Conservation (phyloP, 2,329 filamentous ascomycete genomes). For the Neocatenulostroma microsporum region DNA sequence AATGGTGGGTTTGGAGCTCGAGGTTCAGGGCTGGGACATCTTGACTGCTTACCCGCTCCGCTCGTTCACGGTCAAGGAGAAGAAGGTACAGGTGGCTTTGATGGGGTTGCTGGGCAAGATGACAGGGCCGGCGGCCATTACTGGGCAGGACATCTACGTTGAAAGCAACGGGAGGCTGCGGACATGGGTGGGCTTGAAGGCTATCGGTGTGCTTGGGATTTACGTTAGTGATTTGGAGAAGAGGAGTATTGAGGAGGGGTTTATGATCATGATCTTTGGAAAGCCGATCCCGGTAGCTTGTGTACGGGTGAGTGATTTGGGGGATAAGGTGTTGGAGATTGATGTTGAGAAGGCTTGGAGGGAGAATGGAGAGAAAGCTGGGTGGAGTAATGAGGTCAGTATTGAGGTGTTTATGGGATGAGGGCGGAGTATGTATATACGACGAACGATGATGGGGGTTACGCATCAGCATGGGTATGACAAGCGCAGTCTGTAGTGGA, state of each 20-base stretch:
- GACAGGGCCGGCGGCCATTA: constrained; percentile 74
- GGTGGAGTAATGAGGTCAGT: constrained; percentile 74
- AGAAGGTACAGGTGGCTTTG: constrained; percentile 52
- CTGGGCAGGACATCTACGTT: constrained; percentile 53
- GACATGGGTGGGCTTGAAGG: constrained; percentile 66
- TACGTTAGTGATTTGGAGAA: constrained; percentile 64
- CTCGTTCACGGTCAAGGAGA: constrained; percentile 41
- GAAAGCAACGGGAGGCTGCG: constrained; percentile 54
- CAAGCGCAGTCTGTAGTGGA: no score
- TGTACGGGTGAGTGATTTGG: constrained; percentile 37
- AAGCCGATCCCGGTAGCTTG: constrained; percentile 59
- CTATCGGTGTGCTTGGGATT: constrained; percentile 67
- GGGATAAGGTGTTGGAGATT: constrained; percentile 58
- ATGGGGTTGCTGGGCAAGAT: constrained; percentile 81
- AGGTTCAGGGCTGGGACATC: constrained; percentile 67
- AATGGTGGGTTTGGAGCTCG: constrained; percentile 57
- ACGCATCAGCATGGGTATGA: no score
- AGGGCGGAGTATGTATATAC: no score
- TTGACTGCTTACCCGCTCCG: constrained; percentile 64
- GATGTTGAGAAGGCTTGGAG: constrained; percentile 72
- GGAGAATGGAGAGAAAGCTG: constrained; percentile 58
- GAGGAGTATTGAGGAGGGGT: constrained; percentile 31
- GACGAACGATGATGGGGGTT: no score
- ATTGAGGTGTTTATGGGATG: constrained; percentile 51
- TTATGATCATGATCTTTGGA: constrained; percentile 57